These are phyloP conservation scores for Monosporascus sp. DNA, from an alignment of 2,329 filamentous ascomycete species.

Conservation along the genomic window DNA sequence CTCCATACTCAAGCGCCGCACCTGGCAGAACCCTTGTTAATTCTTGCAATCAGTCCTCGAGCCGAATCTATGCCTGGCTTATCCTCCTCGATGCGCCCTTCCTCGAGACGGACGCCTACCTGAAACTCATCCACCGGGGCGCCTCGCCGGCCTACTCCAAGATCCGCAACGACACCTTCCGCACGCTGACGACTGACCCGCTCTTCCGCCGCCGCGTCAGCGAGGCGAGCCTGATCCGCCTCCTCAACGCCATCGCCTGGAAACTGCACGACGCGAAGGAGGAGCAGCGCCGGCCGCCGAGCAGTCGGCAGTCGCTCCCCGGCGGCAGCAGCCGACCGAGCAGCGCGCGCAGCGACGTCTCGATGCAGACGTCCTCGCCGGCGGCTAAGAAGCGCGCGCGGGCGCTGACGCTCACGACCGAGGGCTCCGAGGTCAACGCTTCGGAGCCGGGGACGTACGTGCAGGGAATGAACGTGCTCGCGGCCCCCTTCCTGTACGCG, in stretches of 20 bases:
- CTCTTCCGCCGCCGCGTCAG: slow-evolving; percentile 92
- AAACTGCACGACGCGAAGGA: slow-evolving; percentile 74
- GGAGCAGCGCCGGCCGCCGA: slow-evolving; percentile 31
- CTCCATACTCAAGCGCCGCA: too few relatives aligned
- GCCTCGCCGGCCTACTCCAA: slow-evolving; percentile 93
- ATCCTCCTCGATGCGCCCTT: slow-evolving; percentile 85
- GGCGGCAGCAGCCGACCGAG: slow-evolving; percentile 29
- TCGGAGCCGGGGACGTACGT: slow-evolving; percentile 81
- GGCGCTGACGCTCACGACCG: slow-evolving; percentile 55
- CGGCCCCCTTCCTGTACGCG: slow-evolving; percentile 91
- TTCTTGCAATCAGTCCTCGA: slow-evolving; percentile 60
- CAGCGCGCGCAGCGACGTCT: slow-evolving; percentile 32
- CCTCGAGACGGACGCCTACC: slow-evolving; percentile 80
- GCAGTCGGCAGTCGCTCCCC: slow-evolving; percentile 23
- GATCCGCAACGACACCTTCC: slow-evolving; percentile 97
- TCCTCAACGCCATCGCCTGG: slow-evolving; percentile 95
- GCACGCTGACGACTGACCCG: slow-evolving; percentile 93
- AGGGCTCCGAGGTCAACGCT: slow-evolving; percentile 55
- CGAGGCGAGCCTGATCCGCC: slow-evolving; percentile 87
- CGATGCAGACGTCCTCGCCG: slow-evolving; percentile 36
- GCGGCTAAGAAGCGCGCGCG: slow-evolving; percentile 47
- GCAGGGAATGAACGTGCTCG: slow-evolving; percentile 97
- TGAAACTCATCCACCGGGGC: slow-evolving; percentile 84
- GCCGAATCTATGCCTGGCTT: slow-evolving; percentile 94
- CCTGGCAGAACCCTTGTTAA: too few relatives aligned